Conservation (phyloP, 148 eudicot genomes). For the Amaranthus hypochondriacus region DNA sequence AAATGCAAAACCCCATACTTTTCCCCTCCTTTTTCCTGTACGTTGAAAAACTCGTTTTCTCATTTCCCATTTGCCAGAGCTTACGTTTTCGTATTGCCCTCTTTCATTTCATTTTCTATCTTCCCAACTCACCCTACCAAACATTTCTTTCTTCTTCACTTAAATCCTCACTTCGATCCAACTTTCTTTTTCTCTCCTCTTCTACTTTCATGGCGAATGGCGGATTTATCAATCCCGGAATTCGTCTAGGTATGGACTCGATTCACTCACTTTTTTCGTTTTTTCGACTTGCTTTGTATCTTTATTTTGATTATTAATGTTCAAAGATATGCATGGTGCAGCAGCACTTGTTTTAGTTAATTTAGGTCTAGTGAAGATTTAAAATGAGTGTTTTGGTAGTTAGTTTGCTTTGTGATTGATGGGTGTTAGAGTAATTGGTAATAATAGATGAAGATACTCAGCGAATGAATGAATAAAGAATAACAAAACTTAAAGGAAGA, state of each 20-base stretch:
- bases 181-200: conserved; percentile 5
- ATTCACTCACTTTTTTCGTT: background rate
- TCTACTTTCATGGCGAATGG: conserved; percentile 27
- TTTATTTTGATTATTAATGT: background rate
- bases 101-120: background rate
- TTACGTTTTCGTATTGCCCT: conserved; percentile 21
- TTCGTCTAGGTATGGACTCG: conserved; percentile 35
- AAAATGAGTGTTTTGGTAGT: background rate
- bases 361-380: background rate
- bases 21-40: background rate
- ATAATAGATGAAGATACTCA: too few relatives aligned
- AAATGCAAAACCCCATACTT: background rate
- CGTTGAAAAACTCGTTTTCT: background rate
- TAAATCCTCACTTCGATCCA: background rate
- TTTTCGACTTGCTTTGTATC: background rate
- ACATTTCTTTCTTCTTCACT: background rate
- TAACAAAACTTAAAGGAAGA: background rate
- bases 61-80: background rate
- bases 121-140: background rate
- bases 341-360: background rate
- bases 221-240: conserved; percentile 35
- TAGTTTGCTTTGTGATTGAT: background rate
- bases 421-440: background rate
- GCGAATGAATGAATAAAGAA: too few relatives aligned
- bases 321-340: background rate